phyloP scores from a whole-genome alignment of 2,329 filamentous ascomycete species.

The Cladophialophora immunda region DNA sequence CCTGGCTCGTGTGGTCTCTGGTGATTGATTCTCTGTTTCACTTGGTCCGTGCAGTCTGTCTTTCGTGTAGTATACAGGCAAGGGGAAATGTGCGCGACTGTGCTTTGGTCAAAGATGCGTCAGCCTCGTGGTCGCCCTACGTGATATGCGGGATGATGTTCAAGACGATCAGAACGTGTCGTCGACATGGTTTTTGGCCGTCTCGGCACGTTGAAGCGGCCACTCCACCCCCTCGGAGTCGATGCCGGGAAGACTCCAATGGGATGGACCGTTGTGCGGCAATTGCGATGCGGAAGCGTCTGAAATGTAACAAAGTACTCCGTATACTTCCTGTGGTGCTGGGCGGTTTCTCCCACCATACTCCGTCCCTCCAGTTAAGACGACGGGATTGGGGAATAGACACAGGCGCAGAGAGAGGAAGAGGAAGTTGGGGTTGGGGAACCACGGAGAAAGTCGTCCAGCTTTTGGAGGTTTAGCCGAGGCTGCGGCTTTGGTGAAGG shows the following conservation, averaged over 20 bases:
- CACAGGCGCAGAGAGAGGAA: neutral
- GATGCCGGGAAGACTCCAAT: conserved; percentile 3
- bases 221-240: conserved; percentile 3
- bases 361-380: neutral
- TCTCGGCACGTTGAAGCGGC: neutral
- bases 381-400: neutral
- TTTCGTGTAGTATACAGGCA: neutral
- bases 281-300: neutral
- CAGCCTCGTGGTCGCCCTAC: conserved; percentile 2
- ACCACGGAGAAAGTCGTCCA: neutral
- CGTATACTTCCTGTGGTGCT: too few relatives aligned
- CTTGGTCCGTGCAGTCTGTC: neutral
- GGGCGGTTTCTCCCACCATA: neutral
- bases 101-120: neutral
- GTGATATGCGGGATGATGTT: neutral
- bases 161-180: neutral
- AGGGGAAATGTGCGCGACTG: neutral
- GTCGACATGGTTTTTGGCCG: conserved; percentile 5
- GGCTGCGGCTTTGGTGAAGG: neutral
- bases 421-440: conserved; percentile 5
- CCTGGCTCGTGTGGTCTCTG: neutral
- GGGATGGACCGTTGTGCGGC: neutral
- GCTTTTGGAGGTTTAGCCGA: conserved; percentile 7
- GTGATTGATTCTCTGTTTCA: neutral
- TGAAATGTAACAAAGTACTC: neutral